Base-by-base conservation (phyloP, 148 eudicot genomes). In the Camellia lanceoleosa region DNA sequence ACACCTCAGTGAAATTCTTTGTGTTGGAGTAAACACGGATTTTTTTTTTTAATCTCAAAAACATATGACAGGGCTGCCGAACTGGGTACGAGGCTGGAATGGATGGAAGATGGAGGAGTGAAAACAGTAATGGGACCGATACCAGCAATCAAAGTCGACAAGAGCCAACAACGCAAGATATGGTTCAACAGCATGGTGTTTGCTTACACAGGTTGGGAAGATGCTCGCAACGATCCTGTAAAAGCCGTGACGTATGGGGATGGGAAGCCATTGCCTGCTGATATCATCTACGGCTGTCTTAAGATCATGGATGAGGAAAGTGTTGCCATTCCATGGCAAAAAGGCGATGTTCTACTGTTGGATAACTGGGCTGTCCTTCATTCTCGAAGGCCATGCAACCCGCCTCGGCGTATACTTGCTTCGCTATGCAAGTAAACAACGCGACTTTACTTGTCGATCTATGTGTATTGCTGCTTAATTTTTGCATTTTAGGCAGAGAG, bases 181-280 rank as follows among this genome's bases (percentile, higher is more conserved):
- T 95, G 98, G 98, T 95, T 95, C 84, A 95, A 93, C 82, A 89
- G 89, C 84, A 91, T 95, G 92, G 98, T 91, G 73, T 93, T 91
- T 16, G 94, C 96, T 43, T 93, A 93, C 74, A 92, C 96, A 0
- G 94, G 91, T 2, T 90, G 92, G 94, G 81, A 89, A 82, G 98
- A 90, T 77, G 86, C 87, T 10, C 82, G 88, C 49, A 93, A 93
- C 69, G 94, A 95, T 74, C 94, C 94, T 19, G 85, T 72, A 0
- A 95, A 93, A 80, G 92, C 94, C 3, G 94, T 91, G 16, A 90
- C 91, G 38, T 93, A 90, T 68, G 98, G 98, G 5, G 89, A 93
- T 58, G 97, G 97, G n/a, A 84, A 52, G n/a, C 93, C 96, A 1
- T 82, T 95, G 80, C 94, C 97, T 0, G 85, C 80, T 4, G 83